Evolutionary conservation across 805 yeast species (phyloP).

Genomic region (Ogataea trehaloabstinens): DNA sequence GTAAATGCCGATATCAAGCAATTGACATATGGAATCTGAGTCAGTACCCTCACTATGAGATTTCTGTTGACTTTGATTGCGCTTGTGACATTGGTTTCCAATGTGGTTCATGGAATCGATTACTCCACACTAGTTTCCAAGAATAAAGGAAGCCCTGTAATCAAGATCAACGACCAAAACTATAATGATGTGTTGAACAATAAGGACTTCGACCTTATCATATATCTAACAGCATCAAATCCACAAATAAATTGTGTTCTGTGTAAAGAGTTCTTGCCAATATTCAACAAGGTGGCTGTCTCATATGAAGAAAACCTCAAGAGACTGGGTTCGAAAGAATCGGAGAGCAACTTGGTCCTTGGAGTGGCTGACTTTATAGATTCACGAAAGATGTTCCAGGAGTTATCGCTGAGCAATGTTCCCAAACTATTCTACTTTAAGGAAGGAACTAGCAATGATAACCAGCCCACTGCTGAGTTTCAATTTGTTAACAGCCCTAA

Average conservation of each 20-base stretch:
- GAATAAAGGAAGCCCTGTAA: conserved; percentile 9
- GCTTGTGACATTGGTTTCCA: conserved; percentile 6
- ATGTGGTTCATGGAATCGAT: conserved; percentile 16
- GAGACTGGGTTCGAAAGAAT: conserved; percentile 53
- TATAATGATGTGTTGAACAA: conserved; percentile 56
- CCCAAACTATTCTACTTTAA: conserved; percentile 60
- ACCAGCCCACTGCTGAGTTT: conserved; percentile 37
- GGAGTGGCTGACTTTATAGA: conserved; percentile 71
- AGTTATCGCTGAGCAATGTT: conserved; percentile 61
- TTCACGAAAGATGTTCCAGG: conserved; percentile 50
- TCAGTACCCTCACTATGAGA: too few relatives aligned
- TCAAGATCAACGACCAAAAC: conserved; percentile 54
- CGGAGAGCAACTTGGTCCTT: conserved; percentile 58
- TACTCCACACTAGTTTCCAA: conserved; percentile 17
- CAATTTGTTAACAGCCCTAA: conserved; percentile 46
- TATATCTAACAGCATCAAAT: conserved; percentile 70
- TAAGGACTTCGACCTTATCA: conserved; percentile 62
- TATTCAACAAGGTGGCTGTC: conserved; percentile 54
- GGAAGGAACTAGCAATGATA: conserved; percentile 23
- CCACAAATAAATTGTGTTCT: conserved; percentile 73
- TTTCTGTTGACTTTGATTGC: conserved; percentile 3
- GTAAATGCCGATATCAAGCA: too few relatives aligned
- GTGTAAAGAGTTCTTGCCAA: conserved; percentile 71
- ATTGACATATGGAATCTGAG: too few relatives aligned
- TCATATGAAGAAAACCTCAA: conserved; percentile 50